Evolutionary conservation across 2,329 filamentous ascomycete species (phyloP).

Genomic region (Calonectria montana): DNA sequence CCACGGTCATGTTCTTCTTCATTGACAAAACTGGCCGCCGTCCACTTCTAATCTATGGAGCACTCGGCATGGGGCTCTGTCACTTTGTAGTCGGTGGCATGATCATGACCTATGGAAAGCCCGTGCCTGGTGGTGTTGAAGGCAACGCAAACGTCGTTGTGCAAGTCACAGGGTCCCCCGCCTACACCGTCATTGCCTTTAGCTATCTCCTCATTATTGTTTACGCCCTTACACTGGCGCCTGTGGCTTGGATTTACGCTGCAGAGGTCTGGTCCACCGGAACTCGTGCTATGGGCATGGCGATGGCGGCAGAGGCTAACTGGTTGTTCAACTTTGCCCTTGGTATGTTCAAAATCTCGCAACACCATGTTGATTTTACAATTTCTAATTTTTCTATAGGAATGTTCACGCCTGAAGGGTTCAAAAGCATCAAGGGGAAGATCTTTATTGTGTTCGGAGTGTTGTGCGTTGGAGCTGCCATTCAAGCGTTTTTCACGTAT

Average conservation of each 20-base stretch:
- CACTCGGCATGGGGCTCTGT: conserved; percentile 50
- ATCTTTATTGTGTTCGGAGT: conserved; percentile 36
- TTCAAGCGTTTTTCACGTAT: conserved; percentile 26
- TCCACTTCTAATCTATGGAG: conserved; percentile 69
- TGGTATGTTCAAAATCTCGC: conserved; percentile 6
- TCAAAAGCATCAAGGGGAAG: conserved; percentile 39
- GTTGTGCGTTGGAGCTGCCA: conserved; percentile 18
- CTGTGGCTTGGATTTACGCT: conserved; percentile 57
- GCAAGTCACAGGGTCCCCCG: conserved; percentile 50
- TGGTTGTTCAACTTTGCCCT: conserved; percentile 42
- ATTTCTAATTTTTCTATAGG: neutral
- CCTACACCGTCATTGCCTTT: conserved; percentile 71
- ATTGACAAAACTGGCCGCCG: conserved; percentile 69
- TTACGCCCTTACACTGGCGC: conserved; percentile 51
- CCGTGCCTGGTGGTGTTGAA: conserved; percentile 55
- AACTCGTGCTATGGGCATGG: conserved; percentile 54
- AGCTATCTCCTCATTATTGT: conserved; percentile 65
- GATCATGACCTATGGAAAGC: conserved; percentile 55
- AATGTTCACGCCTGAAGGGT: conserved; percentile 40
- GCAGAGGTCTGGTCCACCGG: conserved; percentile 55
- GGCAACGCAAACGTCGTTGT: conserved; percentile 48
- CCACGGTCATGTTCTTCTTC: conserved; percentile 59
- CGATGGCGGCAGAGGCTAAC: conserved; percentile 35
- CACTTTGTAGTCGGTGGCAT: conserved; percentile 62
- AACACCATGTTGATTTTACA: neutral